A percentile compares a stretch with the other conserved stretches of the same genome.
Conservation (phyloP, 2,329 filamentous ascomycete species). For the Xenoacremonium recifei region DNA sequence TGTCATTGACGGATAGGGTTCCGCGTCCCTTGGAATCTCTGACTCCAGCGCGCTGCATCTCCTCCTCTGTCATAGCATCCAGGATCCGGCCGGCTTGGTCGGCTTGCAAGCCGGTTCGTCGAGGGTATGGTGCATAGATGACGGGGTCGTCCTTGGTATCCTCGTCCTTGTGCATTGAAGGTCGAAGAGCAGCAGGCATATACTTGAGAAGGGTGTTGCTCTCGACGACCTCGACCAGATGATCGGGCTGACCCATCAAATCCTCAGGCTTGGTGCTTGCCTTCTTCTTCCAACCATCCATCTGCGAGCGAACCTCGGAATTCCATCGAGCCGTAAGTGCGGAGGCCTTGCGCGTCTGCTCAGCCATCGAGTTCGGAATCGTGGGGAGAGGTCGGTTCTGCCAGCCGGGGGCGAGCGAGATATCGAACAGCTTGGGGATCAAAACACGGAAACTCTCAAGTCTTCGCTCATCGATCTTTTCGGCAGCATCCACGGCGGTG, state of each 20-base stretch:
- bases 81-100: slow-evolving; percentile 40
- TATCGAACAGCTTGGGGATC: slow-evolving; percentile 51
- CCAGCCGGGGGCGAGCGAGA: slow-evolving; percentile 55
- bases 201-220: slow-evolving; percentile 15
- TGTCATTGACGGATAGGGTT: slow-evolving; percentile 26
- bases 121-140: slow-evolving; percentile 32
- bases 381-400: slow-evolving; percentile 41
- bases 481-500: slow-evolving; percentile 19
- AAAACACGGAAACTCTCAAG: slow-evolving; percentile 49
- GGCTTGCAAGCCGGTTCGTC: slow-evolving; percentile 42
- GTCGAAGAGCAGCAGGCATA: slow-evolving; percentile 11
- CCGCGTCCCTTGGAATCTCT: slow-evolving; percentile 45
- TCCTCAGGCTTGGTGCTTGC: slow-evolving; percentile 40
- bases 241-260: slow-evolving; percentile 9
- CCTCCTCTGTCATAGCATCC: slow-evolving; percentile 46
- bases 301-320: slow-evolving; percentile 34
- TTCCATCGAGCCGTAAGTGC: slow-evolving; percentile 53
- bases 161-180: slow-evolving; percentile 2
- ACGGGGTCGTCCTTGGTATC: slow-evolving; percentile 13
- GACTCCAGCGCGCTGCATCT: slow-evolving; percentile 42
- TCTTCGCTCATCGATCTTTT: slow-evolving; percentile 26
- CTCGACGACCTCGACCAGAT: slow-evolving; percentile 2
- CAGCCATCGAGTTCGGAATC: slow-evolving; percentile 44
- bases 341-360: slow-evolving; percentile 54
- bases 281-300: slow-evolving; percentile 44